Percentiles rank a stretch among this genome's conserved stretches.
phyloP scores from a whole-genome alignment of 192 early-diverging fungal genomes.

The Backusella macrospora region DNA sequence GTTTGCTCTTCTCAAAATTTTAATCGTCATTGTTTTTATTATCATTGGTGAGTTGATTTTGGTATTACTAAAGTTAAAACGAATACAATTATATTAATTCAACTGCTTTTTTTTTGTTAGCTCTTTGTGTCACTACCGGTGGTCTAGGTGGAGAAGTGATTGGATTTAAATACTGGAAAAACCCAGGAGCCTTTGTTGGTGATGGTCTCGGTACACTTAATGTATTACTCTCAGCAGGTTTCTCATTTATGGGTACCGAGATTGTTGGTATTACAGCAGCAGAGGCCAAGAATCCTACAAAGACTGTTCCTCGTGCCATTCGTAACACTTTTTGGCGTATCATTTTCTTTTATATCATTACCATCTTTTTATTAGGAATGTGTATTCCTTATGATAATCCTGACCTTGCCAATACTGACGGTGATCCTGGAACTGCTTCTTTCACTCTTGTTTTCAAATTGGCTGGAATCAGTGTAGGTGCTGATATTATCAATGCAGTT shows the following conservation, averaged over 20 bases:
- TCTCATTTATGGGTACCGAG: constrained; percentile 83
- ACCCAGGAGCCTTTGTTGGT: constrained; percentile 61
- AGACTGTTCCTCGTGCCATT: constrained; percentile 68
- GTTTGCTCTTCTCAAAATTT: constrained; percentile 76
- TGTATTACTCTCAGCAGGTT: constrained; percentile 72
- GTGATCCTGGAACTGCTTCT: constrained; percentile 57
- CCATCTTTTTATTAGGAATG: constrained; percentile 81
- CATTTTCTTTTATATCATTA: constrained; percentile 77
- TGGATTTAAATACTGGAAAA: constrained; percentile 51
- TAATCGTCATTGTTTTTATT: constrained; percentile 76
- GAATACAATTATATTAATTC: neutral
- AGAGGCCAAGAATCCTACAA: constrained; percentile 79
- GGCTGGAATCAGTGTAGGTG: constrained; percentile 61
- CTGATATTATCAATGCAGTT: constrained; percentile 68
- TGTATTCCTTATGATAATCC: constrained; percentile 66
- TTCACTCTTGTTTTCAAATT: constrained; percentile 65
- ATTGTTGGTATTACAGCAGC: constrained; percentile 86
- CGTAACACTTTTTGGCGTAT: constrained; percentile 83
- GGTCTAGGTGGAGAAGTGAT: constrained; percentile 54
- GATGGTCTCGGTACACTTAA: constrained; percentile 61
- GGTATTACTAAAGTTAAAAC: neutral
- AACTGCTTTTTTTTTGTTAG: constrained; percentile 15
- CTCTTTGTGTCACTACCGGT: constrained; percentile 63
- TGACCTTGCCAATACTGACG: constrained; percentile 50
- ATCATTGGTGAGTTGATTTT: constrained; percentile 52